Conservation (phyloP, 129 eudicot species). For the Lactuca saligna region DNA sequence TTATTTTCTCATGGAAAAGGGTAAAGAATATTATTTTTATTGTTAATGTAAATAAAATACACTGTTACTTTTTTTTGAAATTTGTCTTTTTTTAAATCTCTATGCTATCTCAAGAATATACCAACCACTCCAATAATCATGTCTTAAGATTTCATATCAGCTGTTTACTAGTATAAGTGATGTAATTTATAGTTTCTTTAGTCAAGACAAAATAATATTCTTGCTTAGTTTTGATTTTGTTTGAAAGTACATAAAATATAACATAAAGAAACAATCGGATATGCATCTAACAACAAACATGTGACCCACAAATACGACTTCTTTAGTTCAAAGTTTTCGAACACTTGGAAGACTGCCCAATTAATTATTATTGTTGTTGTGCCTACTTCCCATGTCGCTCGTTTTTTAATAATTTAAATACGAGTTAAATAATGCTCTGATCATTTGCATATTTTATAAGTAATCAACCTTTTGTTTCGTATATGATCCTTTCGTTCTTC, state of each 20-base stretch:
- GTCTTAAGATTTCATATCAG: neutral
- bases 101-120: neutral
- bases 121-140: neutral
- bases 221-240: neutral
- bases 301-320: conserved; percentile 18
- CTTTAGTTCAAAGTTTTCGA: neutral
- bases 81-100: neutral
- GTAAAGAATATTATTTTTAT: no score
- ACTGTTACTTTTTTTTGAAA: no score
- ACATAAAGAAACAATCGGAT: neutral
- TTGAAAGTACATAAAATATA: conserved; percentile 1
- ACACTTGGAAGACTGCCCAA: conserved; percentile 9
- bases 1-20: neutral
- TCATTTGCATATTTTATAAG: neutral
- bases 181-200: neutral
- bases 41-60: neutral
- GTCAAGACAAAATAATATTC: neutral
- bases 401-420: no score
- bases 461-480: neutral
- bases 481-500: neutral
- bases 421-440: neutral
- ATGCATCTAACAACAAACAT: conserved; percentile 25
- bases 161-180: neutral
- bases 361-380: neutral
- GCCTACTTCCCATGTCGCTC: neutral